These are phyloP conservation scores for Fusarium praegraminearum DNA, from an alignment of 2,329 filamentous ascomycete genomes.

Conservation along the genomic window DNA sequence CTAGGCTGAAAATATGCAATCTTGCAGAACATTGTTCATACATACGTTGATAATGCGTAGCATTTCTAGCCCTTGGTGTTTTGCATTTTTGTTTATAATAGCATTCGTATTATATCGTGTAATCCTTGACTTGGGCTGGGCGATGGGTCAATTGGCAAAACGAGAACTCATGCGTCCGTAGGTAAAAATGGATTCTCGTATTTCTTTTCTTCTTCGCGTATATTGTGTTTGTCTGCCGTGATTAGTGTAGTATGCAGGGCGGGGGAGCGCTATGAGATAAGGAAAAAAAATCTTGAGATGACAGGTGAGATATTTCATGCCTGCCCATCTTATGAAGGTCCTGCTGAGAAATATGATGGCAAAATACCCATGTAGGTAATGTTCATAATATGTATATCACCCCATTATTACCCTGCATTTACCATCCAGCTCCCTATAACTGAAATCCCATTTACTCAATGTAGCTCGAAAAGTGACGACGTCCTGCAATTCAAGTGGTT, in stretches of 20 bases:
- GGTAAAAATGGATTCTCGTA: slow-evolving; percentile 18
- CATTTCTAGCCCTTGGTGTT: neutral
- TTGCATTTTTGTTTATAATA: slow-evolving; percentile 3
- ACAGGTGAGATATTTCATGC: slow-evolving; percentile 24
- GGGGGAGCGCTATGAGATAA: neutral
- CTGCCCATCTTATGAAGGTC: slow-evolving; percentile 17
- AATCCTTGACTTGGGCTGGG: neutral
- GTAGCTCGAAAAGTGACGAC: slow-evolving; percentile 24
- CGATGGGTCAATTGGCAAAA: neutral
- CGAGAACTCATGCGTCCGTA: neutral
- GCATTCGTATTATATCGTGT: neutral
- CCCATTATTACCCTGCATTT: neutral
- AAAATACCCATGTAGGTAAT: neutral
- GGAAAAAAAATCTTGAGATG: neutral
- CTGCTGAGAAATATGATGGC: neutral
- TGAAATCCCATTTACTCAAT: neutral
- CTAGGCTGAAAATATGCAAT: slow-evolving; percentile 2
- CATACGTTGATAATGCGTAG: neutral
- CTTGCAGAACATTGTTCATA: neutral
- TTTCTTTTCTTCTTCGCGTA: slow-evolving; percentile 1
- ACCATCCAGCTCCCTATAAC: neutral
- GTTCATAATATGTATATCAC: neutral
- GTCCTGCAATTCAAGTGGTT: slow-evolving; percentile 23
- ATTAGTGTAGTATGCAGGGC: slow-evolving; percentile 8
- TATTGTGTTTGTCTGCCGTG: neutral